phyloP scores from a whole-genome alignment of 805 yeast species.

The Saccharomycopsis malanga region DNA sequence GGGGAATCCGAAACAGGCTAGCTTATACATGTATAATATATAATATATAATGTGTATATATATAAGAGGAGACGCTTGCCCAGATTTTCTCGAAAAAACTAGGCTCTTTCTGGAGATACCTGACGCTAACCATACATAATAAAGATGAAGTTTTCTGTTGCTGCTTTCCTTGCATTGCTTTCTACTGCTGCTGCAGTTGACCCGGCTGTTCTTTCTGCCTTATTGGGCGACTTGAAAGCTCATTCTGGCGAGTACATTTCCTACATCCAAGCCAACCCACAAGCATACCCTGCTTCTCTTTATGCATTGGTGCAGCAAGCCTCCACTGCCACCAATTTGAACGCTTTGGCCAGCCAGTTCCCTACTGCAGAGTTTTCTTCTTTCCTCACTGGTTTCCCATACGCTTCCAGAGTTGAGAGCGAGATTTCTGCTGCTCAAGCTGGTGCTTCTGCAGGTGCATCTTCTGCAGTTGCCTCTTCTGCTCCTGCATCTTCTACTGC shows the following conservation, averaged over 20 bases:
- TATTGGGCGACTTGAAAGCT: conserved; percentile 17
- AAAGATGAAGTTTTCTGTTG: conserved; percentile 20
- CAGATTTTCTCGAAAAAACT: too few species aligned
- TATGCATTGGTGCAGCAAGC: conserved; percentile 12
- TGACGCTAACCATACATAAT: too few species aligned
- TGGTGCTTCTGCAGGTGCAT: conserved; percentile 10
- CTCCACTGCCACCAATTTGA: conserved; percentile 5
- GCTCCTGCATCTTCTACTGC: conserved; percentile 7
- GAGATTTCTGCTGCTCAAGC: conserved; percentile 18
- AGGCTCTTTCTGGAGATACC: too few species aligned
- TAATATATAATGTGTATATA: too few species aligned
- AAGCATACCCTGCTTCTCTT: conserved; percentile 17
- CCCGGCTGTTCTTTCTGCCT: conserved; percentile 13
- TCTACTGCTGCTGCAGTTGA: conserved; percentile 16
- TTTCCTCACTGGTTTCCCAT: conserved; percentile 20
- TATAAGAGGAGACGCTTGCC: too few species aligned
- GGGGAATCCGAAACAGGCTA: too few species aligned
- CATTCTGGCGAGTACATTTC: conserved; percentile 19
- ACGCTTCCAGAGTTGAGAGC: conserved; percentile 14
- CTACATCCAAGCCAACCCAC: conserved; percentile 20
- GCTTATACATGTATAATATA: too few species aligned
- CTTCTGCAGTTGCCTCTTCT: conserved; percentile 7
- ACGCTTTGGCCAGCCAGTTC: conserved; percentile 10
- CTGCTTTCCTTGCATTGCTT: conserved; percentile 14
- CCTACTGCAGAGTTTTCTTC: conserved; percentile 19